Base-by-base conservation (phyloP, 2,329 filamentous ascomycete species). In the Colletotrichum caudatum region DNA sequence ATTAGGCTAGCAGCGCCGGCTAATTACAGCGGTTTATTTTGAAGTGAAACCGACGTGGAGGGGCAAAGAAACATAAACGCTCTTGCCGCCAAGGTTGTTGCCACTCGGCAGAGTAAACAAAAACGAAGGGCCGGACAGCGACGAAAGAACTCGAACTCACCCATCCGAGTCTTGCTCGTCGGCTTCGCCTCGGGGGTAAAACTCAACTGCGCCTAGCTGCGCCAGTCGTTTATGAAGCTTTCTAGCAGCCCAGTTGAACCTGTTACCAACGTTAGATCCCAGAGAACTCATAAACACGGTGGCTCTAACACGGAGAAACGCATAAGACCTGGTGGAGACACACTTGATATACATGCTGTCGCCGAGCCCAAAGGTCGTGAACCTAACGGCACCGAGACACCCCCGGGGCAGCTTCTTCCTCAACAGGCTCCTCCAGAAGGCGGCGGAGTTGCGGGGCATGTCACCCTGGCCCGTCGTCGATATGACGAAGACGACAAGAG, bases 401-500 rank as follows among this genome's bases (percentile, higher is more conserved):
- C 88, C 89, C 3, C 90, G 86, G 16, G 92, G 89, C 37, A 99
- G 87, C 76, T 90, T 93, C 80, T 93, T 94, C 75, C 94, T 88
- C 23, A 97, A 85, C 48, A 99, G 85, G 71, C 90, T 92, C 78
- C 89, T 94, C 96, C 96, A 99, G 78, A 99, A 95, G 1, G 83
- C 84, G 54, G 90, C 87, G 3, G 93, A 90, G 84, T 98, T 98
- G 67, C 89, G 89, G 2, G 96, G 96, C 78, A 98, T 88, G 74
- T 98, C 95, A 7, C 96, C 96, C 82, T 99, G 95, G 6, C 96
- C 96, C 0, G 96, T 97, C 0, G 96, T 99, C 6, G 96, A 97
- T 26, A 97, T 85, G 72, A 94, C 90, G 77, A 99, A 93, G 62
- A 98, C 85, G 35, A 94, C 89, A 26, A 95, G 81, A 1, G 81